phyloP scores from a whole-genome alignment of 805 yeast species.

The Grigorovia humatica region DNA sequence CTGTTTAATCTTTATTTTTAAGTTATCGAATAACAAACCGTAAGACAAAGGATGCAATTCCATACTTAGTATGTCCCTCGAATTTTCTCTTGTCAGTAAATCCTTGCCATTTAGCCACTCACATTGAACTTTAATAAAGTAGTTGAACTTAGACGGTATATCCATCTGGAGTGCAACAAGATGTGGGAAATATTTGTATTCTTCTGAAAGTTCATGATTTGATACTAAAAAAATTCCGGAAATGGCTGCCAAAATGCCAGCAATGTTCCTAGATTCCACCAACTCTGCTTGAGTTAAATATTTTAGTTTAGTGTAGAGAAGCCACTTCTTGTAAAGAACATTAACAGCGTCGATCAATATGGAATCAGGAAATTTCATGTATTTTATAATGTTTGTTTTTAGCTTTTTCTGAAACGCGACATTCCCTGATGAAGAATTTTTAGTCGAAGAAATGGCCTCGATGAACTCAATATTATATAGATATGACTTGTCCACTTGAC shows the following conservation, averaged over 20 bases:
- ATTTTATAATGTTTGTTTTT: slow-evolving; percentile 31
- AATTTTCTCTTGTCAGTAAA: slow-evolving; percentile 50
- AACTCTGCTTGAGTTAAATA: slow-evolving; percentile 28
- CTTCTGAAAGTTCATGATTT: slow-evolving; percentile 10
- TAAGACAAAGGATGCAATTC: slow-evolving; percentile 51
- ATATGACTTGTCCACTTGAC: slow-evolving; percentile 11
- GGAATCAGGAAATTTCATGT: slow-evolving; percentile 16
- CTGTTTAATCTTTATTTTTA: slow-evolving; percentile 29
- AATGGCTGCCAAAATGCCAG: slow-evolving; percentile 61
- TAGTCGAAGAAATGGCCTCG: slow-evolving; percentile 39
- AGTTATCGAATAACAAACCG: slow-evolving; percentile 35
- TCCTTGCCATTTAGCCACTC: slow-evolving; percentile 36
- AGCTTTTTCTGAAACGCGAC: slow-evolving; percentile 63
- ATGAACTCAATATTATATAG: slow-evolving; percentile 30
- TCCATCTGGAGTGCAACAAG: slow-evolving; percentile 18
- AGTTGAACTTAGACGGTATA: slow-evolving; percentile 30
- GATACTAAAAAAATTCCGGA: slow-evolving; percentile 48
- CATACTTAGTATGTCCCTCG: slow-evolving; percentile 55
- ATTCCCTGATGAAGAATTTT: slow-evolving; percentile 54
- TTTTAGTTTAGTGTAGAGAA: slow-evolving; percentile 8
- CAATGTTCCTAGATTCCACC: slow-evolving; percentile 48
- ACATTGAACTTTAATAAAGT: slow-evolving; percentile 40
- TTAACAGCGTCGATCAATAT: slow-evolving; percentile 23
- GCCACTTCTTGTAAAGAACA: slow-evolving; percentile 29
- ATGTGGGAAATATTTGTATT: slow-evolving; percentile 5